A percentile compares a stretch with the other conserved stretches of the same genome.
phyloP scores from a whole-genome alignment of 257 asterid species.

The Anisodus acutangulus region DNA sequence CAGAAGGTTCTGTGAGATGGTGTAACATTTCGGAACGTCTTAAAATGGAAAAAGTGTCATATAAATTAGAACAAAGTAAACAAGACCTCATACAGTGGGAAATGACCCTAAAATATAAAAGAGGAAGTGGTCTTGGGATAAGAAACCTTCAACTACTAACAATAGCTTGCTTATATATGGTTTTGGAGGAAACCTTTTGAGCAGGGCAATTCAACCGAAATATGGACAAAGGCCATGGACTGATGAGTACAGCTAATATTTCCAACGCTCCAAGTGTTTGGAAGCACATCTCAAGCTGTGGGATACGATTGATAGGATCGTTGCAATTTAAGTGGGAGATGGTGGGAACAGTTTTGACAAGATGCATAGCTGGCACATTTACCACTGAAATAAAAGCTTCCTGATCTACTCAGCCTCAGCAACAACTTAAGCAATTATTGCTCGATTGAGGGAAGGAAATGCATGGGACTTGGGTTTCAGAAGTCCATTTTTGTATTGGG shows the following conservation, averaged over 20 bases:
- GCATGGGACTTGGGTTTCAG: slow-evolving; percentile 13
- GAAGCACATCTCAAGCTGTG: not conserved
- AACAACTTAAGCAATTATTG: not conserved
- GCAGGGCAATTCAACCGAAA: slow-evolving; percentile 4
- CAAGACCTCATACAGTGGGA: not conserved
- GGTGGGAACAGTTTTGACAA: not conserved
- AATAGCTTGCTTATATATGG: not conserved
- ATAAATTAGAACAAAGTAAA: not conserved
- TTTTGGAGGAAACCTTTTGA: not conserved
- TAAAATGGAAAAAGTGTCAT: not conserved
- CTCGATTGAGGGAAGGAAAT: slow-evolving; percentile 13
- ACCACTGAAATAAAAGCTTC: not conserved
- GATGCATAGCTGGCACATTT: not conserved
- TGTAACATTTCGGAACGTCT: not conserved
- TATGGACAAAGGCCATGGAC: not conserved
- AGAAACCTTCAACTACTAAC: slow-evolving; percentile 9
- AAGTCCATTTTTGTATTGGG: not conserved
- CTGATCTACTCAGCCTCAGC: not conserved
- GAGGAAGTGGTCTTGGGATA: not conserved
- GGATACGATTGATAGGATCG: not conserved
- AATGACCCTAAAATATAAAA: not conserved
- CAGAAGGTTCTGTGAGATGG: not conserved
- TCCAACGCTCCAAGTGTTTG: not conserved
- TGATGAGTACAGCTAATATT: not conserved
- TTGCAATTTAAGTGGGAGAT: not conserved